Percentiles rank a stretch among this genome's conserved stretches.
These are phyloP conservation scores for Fusarium sp. DNA, from an alignment of 2,329 filamentous ascomycete genomes.

Conservation along the genomic window DNA sequence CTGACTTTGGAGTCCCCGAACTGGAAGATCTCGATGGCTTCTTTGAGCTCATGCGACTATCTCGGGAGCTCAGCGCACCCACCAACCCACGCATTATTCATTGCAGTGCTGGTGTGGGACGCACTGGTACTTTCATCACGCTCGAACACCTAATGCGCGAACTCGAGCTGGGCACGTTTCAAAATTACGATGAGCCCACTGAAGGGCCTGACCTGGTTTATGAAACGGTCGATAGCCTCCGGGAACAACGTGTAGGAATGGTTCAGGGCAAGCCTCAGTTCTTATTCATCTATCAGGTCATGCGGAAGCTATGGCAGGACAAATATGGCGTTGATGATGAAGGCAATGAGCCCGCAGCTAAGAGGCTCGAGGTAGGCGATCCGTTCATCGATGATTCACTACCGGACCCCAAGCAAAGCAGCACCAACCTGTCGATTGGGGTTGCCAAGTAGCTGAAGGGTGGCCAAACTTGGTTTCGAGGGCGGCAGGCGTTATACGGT, in stretches of 20 bases:
- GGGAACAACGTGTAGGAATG: conserved; percentile 94
- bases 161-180: conserved; percentile 78
- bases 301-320: conserved; percentile 80
- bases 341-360: conserved; percentile 61
- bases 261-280: conserved; percentile 91
- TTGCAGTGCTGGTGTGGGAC: conserved; percentile 92
- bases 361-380: conserved; percentile 65
- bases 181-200: conserved; percentile 55
- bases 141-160: conserved; percentile 92
- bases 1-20: conserved; percentile 87
- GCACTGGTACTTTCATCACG: conserved; percentile 95
- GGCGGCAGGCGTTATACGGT: background rate
- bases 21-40: conserved; percentile 75
- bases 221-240: conserved; percentile 81
- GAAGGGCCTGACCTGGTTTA: conserved; percentile 74
- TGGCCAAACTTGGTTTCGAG: background rate
- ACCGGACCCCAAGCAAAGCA: conserved; percentile 21
- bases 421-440: conserved; percentile 5
- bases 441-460: conserved; percentile 16
- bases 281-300: conserved; percentile 87
- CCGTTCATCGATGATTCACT: conserved; percentile 50
- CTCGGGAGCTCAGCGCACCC: conserved; percentile 66
- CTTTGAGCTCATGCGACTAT: conserved; percentile 76
- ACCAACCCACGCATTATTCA: conserved; percentile 80
- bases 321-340: conserved; percentile 62